Base-by-base conservation (phyloP, 2,329 filamentous ascomycete species). In the Exophiala bonariae region DNA sequence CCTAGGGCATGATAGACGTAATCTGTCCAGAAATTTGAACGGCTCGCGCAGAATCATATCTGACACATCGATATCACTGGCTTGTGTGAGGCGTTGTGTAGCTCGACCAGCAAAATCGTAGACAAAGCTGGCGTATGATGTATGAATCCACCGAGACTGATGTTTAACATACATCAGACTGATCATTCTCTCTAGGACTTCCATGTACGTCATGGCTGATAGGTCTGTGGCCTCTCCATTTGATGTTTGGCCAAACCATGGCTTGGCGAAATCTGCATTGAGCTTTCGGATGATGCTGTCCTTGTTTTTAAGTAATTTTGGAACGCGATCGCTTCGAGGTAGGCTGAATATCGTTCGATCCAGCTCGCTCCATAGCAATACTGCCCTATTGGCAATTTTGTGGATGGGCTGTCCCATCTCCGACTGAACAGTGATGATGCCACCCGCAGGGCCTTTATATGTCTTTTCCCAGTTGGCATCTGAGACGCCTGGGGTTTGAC, bases 201-300 rank as follows among this genome's bases (percentile, higher is more conserved):
- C 72, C 16, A 59, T 59, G 37, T 75, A 75, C 1, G 73, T 75
- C 73, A 76, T 75, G 34, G 75, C 69, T 41, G 69, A 68, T 10
- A 76, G 60, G 38, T 75, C 72, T 8, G 72, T 70, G 10, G 66
- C 65, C 44, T 71, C 63, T 28, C 70, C 71, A 5, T 63, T 62
- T 41, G 64, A 61, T 58, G 71, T 73, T 33, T 60, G 62, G 14
- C 71, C 72, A 42, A 76, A 76, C 73, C 73, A 76, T 10, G 71
- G 67, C 49, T 75, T 75, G 41, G 73, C 69, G 61, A 71, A 75
- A 53, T 76, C 73, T 36, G 68, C 68, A 56, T 76, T 76, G 14
- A 76, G 62, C 50, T 66, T 67, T 41, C 64, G 62, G 54, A 75
- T 73, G 56, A 76, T 73, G 59, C 72, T 66, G 10, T 70, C 65